These are phyloP conservation scores for Huntiella omanensis DNA, from an alignment of 2,329 filamentous ascomycete genomes.

Conservation along the genomic window DNA sequence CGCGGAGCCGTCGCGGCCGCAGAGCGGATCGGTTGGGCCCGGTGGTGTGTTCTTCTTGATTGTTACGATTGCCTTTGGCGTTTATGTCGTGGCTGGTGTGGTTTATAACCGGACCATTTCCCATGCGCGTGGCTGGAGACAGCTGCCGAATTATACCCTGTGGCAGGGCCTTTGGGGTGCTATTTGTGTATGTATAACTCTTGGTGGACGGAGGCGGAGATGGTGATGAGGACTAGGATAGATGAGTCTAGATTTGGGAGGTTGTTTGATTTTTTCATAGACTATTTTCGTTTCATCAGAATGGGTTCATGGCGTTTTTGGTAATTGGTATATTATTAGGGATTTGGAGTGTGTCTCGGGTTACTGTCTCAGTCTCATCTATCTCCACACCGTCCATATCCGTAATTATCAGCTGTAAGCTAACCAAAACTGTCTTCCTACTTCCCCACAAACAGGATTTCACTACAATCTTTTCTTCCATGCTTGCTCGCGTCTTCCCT, in stretches of 20 bases:
- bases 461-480: conserved; percentile 49
- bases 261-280: neutral
- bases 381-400: neutral
- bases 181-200: conserved; percentile 10
- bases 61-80: conserved; percentile 52
- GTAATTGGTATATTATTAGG: neutral
- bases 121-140: conserved; percentile 86
- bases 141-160: conserved; percentile 82
- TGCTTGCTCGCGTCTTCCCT: conserved; percentile 48
- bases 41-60: conserved; percentile 78
- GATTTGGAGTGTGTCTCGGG: neutral
- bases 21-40: conserved; percentile 43
- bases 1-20: conserved; percentile 49
- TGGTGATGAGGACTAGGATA: conserved; percentile 1
- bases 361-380: neutral
- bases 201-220: conserved; percentile 9
- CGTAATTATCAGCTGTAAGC: too few species aligned
- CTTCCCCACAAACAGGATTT: conserved; percentile 29
- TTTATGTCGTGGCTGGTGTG: conserved; percentile 80
- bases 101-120: conserved; percentile 91
- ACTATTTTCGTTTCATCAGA: conserved; percentile 1
- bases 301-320: neutral
- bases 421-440: neutral
- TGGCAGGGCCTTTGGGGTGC: conserved; percentile 61
- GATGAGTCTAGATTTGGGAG: too few species aligned